These are phyloP conservation scores for Blastobotrys buckinghamii DNA, from an alignment of 1,139 yeast genomes.

Conservation along the genomic window DNA sequence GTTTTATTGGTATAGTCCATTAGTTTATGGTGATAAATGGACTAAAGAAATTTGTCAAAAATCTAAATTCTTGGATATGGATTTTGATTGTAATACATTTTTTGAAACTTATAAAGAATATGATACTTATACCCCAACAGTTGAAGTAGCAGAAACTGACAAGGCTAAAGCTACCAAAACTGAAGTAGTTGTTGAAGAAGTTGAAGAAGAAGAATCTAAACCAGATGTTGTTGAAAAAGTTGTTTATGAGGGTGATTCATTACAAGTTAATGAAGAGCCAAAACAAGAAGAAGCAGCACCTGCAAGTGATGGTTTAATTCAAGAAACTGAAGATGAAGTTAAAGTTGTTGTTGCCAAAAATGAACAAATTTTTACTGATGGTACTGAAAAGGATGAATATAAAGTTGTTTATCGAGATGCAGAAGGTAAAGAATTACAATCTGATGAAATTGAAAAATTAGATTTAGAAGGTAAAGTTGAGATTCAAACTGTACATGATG, in stretches of 20 bases:
- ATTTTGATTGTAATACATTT: constrained; percentile 70
- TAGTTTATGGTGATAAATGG: constrained; percentile 82
- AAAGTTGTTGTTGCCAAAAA: constrained; percentile 8
- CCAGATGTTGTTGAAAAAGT: constrained; percentile 8
- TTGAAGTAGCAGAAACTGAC: constrained; percentile 6
- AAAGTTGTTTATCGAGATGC: constrained; percentile 30
- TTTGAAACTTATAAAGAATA: constrained; percentile 33
- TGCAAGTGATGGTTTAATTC: constrained; percentile 16
- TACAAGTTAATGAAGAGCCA: constrained; percentile 16
- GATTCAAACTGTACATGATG: constrained; percentile 18
- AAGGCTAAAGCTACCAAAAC: constrained; percentile 10
- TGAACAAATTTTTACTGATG: constrained; percentile 9
- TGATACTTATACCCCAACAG: constrained; percentile 12
- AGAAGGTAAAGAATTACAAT: constrained; percentile 29
- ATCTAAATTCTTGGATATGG: constrained; percentile 62
- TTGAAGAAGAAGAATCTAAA: not conserved
- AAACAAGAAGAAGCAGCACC: constrained; percentile 17
- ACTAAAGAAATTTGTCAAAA: constrained; percentile 59
- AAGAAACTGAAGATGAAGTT: constrained; percentile 15
- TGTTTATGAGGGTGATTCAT: constrained; percentile 10
- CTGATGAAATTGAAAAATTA: constrained; percentile 26
- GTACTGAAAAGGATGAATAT: constrained; percentile 10
- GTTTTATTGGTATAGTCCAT: constrained; percentile 61
- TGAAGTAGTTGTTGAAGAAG: constrained; percentile 11
- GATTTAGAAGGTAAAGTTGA: constrained; percentile 22